Evolutionary conservation across 306 rosid genomes (phyloP).

Genomic region (Citrullus amarus): DNA sequence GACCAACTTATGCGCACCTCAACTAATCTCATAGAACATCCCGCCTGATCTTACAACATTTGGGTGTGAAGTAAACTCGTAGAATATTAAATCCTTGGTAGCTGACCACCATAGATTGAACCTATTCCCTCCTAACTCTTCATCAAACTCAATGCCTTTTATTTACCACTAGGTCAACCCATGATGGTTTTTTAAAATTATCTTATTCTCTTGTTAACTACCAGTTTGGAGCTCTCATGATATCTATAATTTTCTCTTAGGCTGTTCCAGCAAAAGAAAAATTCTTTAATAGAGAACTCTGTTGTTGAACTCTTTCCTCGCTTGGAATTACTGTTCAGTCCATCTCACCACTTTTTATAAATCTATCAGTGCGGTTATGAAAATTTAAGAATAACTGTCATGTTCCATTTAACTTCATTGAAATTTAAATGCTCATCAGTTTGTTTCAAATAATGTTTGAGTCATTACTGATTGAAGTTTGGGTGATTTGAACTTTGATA

Average conservation of each 20-base stretch:
- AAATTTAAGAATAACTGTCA: background rate
- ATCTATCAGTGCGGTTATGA: background rate
- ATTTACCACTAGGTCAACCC: no score
- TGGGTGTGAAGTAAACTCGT: no score
- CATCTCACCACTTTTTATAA: background rate
- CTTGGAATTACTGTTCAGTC: background rate
- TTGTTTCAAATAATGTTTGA: background rate
- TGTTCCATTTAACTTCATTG: background rate
- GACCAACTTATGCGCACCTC: no score
- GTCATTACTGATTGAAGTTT: background rate
- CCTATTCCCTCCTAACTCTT: no score
- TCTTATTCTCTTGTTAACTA: background rate
- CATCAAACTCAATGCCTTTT: no score
- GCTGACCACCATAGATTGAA: no score
- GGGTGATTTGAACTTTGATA: constrained; percentile 5
- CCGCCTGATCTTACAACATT: no score
- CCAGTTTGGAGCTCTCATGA: background rate
- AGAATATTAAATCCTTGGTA: no score
- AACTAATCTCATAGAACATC: no score
- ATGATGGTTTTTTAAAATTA: background rate
- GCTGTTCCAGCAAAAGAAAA: background rate
- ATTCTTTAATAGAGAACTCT: background rate
- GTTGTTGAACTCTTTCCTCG: background rate
- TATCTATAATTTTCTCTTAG: background rate
- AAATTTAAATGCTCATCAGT: background rate